Percentiles rank a stretch among this genome's conserved stretches.
Evolutionary conservation across 2,329 filamentous ascomycete species (phyloP).

Genomic region (Pyricularia pennisetigena): DNA sequence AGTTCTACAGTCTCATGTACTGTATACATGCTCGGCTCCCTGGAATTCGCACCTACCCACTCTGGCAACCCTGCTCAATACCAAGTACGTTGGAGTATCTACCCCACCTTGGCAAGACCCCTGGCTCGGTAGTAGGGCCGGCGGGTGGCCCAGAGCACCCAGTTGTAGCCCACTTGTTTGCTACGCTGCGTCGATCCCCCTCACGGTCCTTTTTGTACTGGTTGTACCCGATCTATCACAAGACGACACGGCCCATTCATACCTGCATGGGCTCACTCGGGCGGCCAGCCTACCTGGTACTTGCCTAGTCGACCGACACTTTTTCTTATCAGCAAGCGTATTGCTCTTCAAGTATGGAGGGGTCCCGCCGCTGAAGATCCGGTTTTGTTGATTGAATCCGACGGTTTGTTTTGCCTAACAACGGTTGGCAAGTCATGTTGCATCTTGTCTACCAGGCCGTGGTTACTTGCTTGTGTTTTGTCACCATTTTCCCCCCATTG

Average conservation of each 20-base stretch:
- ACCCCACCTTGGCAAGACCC: neutral
- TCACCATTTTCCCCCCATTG: neutral
- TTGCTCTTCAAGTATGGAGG: neutral
- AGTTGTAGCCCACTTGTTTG: neutral
- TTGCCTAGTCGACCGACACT: neutral
- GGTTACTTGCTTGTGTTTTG: neutral
- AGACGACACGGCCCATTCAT: neutral
- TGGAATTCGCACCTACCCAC: neutral
- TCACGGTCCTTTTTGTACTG: neutral
- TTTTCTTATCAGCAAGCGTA: neutral
- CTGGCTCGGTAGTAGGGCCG: neutral
- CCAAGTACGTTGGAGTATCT: neutral
- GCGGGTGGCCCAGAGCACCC: neutral
- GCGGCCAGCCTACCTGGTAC: neutral
- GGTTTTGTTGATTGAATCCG: neutral
- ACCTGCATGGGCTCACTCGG: neutral
- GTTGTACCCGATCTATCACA: neutral
- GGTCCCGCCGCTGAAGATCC: neutral
- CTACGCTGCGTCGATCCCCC: neutral
- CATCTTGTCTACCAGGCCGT: neutral
- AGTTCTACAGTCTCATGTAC: neutral
- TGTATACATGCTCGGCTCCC: neutral
- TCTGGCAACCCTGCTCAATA: neutral
- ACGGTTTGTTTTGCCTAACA: neutral
- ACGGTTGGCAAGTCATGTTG: neutral